Base-by-base conservation (phyloP, 495 filamentous ascomycete species). In the Astrocystis sublimbata region DNA sequence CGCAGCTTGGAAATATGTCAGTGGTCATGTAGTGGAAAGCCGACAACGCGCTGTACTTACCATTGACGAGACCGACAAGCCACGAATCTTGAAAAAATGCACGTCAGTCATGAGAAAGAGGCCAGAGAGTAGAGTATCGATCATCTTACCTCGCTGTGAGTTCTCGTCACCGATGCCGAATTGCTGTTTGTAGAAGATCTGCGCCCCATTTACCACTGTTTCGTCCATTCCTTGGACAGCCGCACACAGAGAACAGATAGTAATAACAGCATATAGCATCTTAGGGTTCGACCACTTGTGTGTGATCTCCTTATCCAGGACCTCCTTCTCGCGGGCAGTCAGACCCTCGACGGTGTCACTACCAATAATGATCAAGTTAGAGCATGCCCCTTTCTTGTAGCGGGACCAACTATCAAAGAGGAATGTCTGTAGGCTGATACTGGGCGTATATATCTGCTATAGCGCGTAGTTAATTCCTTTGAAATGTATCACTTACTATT, bases 171-270 rank as follows among this genome's bases (percentile, higher is more conserved):
- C 81, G 53, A 92, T 90, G 24, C 88, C 88, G 62, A 92, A 92
- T 62, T 89, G 82, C 9, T 69, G 71, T 26, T 81, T 75, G 65
- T 89, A 91, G 66, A 89, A 88, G 2, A 85, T 76, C 62, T 91
- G 88, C 3, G 89, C 90, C 45, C 89, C 90, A 63, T 92, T 92
- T 66, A 90, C 88, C 61, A 90, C 89, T 0, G 89, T 91, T 70
- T 93, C 88, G 64, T 91, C 87, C 87, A 85, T 85, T 6, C 83
- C 84, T 67, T 88, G 85, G 4, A 84, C 81, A 35, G 80, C 83
- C 7, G 85, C 84, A 46, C 76, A 78, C 5, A 79, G 67, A n/a
- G 70, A 76, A 65, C 70, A 77, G 56, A 69, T 73, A 65, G 88
- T 86, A 41, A 92, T 82, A 6, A 89, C 77, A 68, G 89, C 91